A percentile compares a stretch with the other conserved stretches of the same genome.
These are phyloP conservation scores for Geotrichum europaeum DNA, from an alignment of 1,139 yeast genomes.

Conservation along the genomic window DNA sequence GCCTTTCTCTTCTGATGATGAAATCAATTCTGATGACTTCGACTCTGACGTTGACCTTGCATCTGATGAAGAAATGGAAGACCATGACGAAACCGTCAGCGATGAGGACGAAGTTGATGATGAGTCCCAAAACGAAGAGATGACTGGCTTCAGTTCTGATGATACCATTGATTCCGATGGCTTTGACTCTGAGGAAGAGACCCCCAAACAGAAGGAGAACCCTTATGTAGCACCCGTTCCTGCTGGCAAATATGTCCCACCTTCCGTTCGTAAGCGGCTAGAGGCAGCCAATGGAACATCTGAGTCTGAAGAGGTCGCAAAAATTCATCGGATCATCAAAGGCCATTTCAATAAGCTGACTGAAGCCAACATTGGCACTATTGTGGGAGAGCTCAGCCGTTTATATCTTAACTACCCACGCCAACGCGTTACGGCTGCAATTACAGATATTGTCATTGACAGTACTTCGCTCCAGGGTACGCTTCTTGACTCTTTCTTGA, in stretches of 20 bases:
- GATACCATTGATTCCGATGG: conserved; percentile 20
- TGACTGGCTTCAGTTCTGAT: neutral
- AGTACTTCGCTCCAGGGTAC: conserved; percentile 60
- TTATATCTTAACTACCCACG: conserved; percentile 65
- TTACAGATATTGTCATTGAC: conserved; percentile 58
- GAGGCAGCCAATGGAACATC: conserved; percentile 32
- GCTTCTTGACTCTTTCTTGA: conserved; percentile 69
- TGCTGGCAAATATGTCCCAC: conserved; percentile 64
- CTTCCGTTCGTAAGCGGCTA: conserved; percentile 58
- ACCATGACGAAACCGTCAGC: conserved; percentile 24
- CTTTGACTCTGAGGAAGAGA: conserved; percentile 44
- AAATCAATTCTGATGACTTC: conserved; percentile 45
- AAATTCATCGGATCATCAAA: conserved; percentile 57
- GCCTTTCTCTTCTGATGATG: conserved; percentile 44
- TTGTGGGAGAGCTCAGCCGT: conserved; percentile 60
- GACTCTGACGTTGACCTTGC: conserved; percentile 25
- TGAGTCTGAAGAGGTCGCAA: conserved; percentile 44
- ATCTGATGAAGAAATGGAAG: conserved; percentile 27
- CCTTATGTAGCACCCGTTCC: conserved; percentile 77
- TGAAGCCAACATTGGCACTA: conserved; percentile 70
- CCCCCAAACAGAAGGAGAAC: conserved; percentile 50
- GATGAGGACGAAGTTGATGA: conserved; percentile 35
- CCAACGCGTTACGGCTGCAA: conserved; percentile 63
- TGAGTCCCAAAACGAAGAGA: conserved; percentile 37
- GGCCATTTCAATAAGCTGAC: conserved; percentile 82